Conservation (phyloP, 352 stramenopile species). For the Blastocystis sp. region DNA sequence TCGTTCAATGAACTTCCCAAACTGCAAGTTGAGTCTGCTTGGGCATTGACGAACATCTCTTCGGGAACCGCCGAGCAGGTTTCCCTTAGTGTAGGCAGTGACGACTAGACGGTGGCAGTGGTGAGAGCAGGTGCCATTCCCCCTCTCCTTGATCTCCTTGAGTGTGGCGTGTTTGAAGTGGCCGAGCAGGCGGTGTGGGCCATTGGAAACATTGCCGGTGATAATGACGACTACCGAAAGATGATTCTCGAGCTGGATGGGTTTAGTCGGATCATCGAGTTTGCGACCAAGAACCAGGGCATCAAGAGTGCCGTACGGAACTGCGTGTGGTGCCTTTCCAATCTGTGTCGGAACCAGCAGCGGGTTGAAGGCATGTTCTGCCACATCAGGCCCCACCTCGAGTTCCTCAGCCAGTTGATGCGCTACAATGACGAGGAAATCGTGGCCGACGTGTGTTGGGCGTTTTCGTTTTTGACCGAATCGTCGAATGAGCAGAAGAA, state of each 20-base stretch:
- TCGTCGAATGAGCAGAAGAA: slow-evolving; percentile 92
- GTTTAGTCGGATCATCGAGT: slow-evolving; percentile 33
- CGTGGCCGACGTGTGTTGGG: slow-evolving; percentile 97
- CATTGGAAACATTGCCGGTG: slow-evolving; percentile 96
- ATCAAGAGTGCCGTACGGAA: slow-evolving; percentile 47
- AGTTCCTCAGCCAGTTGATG: slow-evolving; percentile 93
- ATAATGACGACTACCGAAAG: slow-evolving; percentile 79
- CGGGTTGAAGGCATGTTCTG: slow-evolving; percentile 74
- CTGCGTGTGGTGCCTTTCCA: slow-evolving; percentile 89
- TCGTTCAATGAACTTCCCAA: slow-evolving; percentile 86
- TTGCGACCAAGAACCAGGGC: slow-evolving; percentile 1
- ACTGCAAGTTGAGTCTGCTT: slow-evolving; percentile 97
- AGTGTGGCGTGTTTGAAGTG: slow-evolving; percentile 79
- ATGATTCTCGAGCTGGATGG: slow-evolving; percentile 53
- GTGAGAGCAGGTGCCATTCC: slow-evolving; percentile 93
- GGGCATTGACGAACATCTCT: slow-evolving; percentile 98
- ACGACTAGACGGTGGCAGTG: slow-evolving; percentile 86
- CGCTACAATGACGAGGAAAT: slow-evolving; percentile 96
- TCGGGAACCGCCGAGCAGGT: slow-evolving; percentile 90
- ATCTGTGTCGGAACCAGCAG: slow-evolving; percentile 92
- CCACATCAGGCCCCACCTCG: slow-evolving; percentile 75
- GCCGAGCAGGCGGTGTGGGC: slow-evolving; percentile 91
- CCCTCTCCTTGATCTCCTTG: slow-evolving; percentile 91
- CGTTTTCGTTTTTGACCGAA: slow-evolving; percentile 94
- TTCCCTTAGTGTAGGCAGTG: neutral